Percentiles rank a stretch among this genome's conserved stretches.
Evolutionary conservation across 352 stramenopile genomes (phyloP).

Genomic region (Globisporangium nunn): DNA sequence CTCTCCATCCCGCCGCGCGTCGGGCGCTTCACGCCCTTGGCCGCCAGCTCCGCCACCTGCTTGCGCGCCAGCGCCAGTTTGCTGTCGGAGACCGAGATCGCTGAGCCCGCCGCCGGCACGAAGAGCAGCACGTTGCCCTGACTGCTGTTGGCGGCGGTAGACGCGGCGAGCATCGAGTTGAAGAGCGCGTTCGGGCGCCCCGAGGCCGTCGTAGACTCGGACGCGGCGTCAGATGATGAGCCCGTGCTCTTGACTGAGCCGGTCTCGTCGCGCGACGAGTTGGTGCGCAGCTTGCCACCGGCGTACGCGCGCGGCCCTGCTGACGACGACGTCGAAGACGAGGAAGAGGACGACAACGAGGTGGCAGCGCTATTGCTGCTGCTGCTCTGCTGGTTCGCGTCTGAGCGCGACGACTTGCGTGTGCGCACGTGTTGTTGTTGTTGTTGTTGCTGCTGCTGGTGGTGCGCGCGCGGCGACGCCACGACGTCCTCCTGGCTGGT

Average conservation of each 20-base stretch:
- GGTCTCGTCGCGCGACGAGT: slow-evolving; percentile 16
- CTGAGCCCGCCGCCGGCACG: slow-evolving; percentile 54
- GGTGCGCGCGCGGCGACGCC: slow-evolving; percentile 15
- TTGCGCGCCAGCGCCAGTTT: slow-evolving; percentile 54
- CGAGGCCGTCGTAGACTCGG: slow-evolving; percentile 1
- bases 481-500: background rate
- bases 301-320: slow-evolving; percentile 19
- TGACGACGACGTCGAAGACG: background rate
- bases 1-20: slow-evolving; percentile 32
- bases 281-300: slow-evolving; percentile 13
- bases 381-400: slow-evolving; percentile 18
- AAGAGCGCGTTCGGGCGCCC: slow-evolving; percentile 24
- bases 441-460: slow-evolving; percentile 2
- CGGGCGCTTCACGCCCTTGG: slow-evolving; percentile 44
- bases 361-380: too few relatives aligned
- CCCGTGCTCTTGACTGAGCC: slow-evolving; percentile 15
- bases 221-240: slow-evolving; percentile 16
- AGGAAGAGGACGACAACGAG: background rate
- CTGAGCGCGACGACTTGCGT: slow-evolving; percentile 13
- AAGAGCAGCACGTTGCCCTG: slow-evolving; percentile 65
- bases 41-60: slow-evolving; percentile 46
- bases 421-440: slow-evolving; percentile 16
- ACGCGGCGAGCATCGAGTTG: slow-evolving; percentile 14
- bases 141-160: slow-evolving; percentile 13
- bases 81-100: slow-evolving; percentile 52